phyloP scores from a whole-genome alignment of 202 grass and related monocot species.

The Elaeis oleifera region DNA sequence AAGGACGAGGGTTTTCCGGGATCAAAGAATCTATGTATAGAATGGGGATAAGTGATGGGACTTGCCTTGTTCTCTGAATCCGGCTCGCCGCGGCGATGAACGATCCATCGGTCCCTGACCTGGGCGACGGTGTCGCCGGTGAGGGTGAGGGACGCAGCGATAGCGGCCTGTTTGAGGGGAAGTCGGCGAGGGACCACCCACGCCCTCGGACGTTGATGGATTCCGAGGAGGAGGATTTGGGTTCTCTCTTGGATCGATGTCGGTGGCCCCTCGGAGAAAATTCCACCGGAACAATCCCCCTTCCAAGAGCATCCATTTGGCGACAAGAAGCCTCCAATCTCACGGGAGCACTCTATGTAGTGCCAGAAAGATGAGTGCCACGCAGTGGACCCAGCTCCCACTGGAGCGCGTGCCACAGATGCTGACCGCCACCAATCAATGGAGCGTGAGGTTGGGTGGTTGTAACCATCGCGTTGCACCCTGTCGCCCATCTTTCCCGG shows the following conservation, averaged over 20 bases:
- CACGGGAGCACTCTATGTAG: too few species aligned
- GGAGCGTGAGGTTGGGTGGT: too few species aligned
- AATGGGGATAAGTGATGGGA: conserved; percentile 3
- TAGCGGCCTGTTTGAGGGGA: conserved; percentile 70
- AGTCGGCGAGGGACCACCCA: conserved; percentile 31
- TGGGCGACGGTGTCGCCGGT: conserved; percentile 86
- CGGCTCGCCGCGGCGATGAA: conserved; percentile 18
- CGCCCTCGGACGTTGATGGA: conserved; percentile 35
- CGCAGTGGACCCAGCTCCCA: too few species aligned
- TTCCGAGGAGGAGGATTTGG: conserved; percentile 60
- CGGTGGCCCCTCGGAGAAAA: conserved; percentile 11
- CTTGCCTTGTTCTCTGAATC: conserved; percentile 46
- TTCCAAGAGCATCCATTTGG: conserved; percentile 7
- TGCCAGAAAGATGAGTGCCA: too few species aligned
- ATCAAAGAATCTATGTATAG: not conserved
- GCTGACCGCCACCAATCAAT: too few species aligned
- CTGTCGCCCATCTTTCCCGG: too few species aligned
- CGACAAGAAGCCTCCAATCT: too few species aligned
- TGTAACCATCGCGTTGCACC: too few species aligned
- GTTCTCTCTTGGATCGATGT: not conserved
- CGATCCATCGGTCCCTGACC: conserved; percentile 48
- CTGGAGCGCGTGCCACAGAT: too few species aligned
- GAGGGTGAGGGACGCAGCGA: conserved; percentile 72
- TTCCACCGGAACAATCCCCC: conserved; percentile 10
- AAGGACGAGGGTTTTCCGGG: not conserved